Base-by-base conservation (phyloP, 2,329 filamentous ascomycete species). In the Alternaria hordeiaustralica region DNA sequence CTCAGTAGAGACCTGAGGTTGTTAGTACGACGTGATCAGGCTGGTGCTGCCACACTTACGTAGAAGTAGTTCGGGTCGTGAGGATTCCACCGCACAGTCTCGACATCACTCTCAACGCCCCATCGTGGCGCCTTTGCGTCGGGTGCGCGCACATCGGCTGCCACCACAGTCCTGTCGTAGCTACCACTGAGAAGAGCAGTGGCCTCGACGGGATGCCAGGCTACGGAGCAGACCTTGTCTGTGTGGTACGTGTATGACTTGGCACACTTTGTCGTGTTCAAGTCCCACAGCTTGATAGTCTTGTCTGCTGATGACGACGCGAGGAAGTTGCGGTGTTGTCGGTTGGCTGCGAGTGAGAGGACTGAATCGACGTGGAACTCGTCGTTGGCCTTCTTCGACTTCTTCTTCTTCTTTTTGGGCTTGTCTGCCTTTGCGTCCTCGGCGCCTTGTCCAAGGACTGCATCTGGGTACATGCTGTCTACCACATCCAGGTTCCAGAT, bases 391-490 rank as follows among this genome's bases (percentile, higher is more conserved):
- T 95, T 96, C 81, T 91, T 92, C 53, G 87, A 87, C 87, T 94
- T 96, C 86, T 94, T 96, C 84, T 93, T 97, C 82, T 94, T 96
- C 79, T 94, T 94, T 76, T 89, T 90, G 71, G 87, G 87, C 79
- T 89, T 90, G 68, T 86, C 85, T 15, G 83, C 83, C 49, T 86
- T 84, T 41, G 84, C 72, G 18, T 84, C 81, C 45, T 84, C 82
- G 18, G 76, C 72, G 33, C 82, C 83, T 59, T 95, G 92, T 10
- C 96, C 96, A 6, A 99, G 88, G 67, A 99, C 96, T 10, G 95
- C 94, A 78, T 97, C 97, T 21, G 96, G 96, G 77, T 97, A 99
- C 92, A 99, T 97, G 88, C 92, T 92, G 83, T 99, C 96, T 56
- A 99, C 89, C 8, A 94, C 91, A 79, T 99, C 96, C 57, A 99